A percentile compares a stretch with the other conserved stretches of the same genome.
Conservation (phyloP, 441 rosid species). For the Cnidoscolus chayamansa region DNA sequence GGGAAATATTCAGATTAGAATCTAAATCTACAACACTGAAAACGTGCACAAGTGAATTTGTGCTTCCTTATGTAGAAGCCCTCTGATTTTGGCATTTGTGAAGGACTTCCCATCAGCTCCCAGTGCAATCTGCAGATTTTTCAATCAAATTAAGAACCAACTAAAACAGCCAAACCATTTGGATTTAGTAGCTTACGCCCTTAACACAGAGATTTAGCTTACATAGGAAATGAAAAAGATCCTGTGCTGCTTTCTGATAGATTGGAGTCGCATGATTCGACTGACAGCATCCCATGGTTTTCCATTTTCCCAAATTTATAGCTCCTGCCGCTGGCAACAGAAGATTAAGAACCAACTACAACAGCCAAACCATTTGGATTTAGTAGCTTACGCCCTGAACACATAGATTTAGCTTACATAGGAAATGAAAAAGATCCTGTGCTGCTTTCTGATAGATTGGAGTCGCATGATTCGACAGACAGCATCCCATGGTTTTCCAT, state of each 20-base stretch:
- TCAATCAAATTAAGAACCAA: slow-evolving; percentile 3
- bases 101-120: slow-evolving; percentile 74
- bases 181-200: neutral
- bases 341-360: slow-evolving; percentile 9
- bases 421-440: slow-evolving; percentile 79
- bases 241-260: slow-evolving; percentile 53
- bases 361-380: neutral
- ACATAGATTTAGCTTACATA: slow-evolving; percentile 38
- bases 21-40: slow-evolving; percentile 73
- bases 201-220: slow-evolving; percentile 22
- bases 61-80: slow-evolving; percentile 40
- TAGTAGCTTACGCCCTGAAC: neutral
- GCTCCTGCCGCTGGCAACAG: slow-evolving; percentile 13
- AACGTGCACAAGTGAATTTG: slow-evolving; percentile 37
- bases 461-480: slow-evolving; percentile 42
- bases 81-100: slow-evolving; percentile 62
- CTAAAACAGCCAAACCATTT: neutral
- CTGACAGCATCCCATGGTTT: slow-evolving; percentile 24
- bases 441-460: slow-evolving; percentile 51
- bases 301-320: slow-evolving; percentile 23
- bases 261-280: slow-evolving; percentile 42
- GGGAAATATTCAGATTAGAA: slow-evolving; percentile 24
- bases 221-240: slow-evolving; percentile 85
- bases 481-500: slow-evolving; percentile 20
- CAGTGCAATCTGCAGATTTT: slow-evolving; percentile 51